phyloP scores from a whole-genome alignment of 1,139 yeast species.

The Taphrina wiesneri region DNA sequence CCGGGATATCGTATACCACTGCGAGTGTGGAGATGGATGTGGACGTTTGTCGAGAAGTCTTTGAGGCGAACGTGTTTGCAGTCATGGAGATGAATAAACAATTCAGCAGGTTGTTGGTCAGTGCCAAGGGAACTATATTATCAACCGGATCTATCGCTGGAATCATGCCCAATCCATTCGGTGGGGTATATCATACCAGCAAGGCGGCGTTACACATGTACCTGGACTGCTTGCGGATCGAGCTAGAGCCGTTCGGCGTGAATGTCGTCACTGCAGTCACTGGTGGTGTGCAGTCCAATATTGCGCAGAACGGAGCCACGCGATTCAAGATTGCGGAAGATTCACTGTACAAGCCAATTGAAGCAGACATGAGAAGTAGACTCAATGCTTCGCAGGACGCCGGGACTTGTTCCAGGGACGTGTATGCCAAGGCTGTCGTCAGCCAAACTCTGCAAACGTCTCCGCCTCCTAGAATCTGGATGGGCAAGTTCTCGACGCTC shows the following conservation, averaged over 20 bases:
- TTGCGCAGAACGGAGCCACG: constrained; percentile 50
- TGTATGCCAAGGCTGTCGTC: constrained; percentile 27
- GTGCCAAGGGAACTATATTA: constrained; percentile 68
- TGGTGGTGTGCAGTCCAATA: constrained; percentile 65
- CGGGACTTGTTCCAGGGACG: constrained; percentile 18
- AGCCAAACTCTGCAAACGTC: neutral
- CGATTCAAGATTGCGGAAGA: constrained; percentile 19
- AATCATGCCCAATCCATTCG: constrained; percentile 67
- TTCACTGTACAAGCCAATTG: constrained; percentile 17
- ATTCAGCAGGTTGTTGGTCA: constrained; percentile 58
- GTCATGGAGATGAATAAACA: constrained; percentile 66
- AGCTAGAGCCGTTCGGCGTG: constrained; percentile 72
- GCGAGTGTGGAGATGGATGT: constrained; percentile 71
- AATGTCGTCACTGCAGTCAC: constrained; percentile 69
- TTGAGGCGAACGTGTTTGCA: constrained; percentile 69
- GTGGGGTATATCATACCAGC: constrained; percentile 65
- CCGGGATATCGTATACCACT: constrained; percentile 67
- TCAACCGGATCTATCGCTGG: constrained; percentile 78
- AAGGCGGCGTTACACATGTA: constrained; percentile 79
- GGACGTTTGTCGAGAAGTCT: constrained; percentile 57
- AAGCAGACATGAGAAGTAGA: constrained; percentile 6
- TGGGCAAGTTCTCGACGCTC: constrained; percentile 23
- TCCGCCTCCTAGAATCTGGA: constrained; percentile 28
- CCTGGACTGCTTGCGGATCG: constrained; percentile 62
- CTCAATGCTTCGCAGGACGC: constrained; percentile 23